Percentiles rank a stretch among this genome's conserved stretches.
phyloP scores from a whole-genome alignment of 177 flowering plant species.

The Vitis hybrid region DNA sequence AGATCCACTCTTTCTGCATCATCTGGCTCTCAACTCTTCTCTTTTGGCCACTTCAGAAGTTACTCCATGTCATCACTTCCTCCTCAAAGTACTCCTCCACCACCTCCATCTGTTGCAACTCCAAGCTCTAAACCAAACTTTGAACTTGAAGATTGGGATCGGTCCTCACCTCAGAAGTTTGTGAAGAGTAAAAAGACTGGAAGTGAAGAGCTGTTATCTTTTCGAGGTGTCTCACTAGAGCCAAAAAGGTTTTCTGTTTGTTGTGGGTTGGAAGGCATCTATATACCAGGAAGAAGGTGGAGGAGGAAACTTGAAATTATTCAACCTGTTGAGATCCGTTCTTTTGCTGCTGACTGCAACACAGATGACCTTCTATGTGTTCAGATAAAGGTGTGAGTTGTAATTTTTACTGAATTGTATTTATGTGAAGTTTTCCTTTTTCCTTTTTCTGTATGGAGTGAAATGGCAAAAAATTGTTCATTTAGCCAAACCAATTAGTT shows the following conservation, averaged over 20 bases:
- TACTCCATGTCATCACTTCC: constrained; percentile 96
- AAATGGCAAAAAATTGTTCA: too few relatives aligned
- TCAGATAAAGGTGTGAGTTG: constrained; percentile 73
- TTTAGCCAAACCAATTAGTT: too few relatives aligned
- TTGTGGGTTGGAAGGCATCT: constrained; percentile 94
- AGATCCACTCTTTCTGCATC: constrained; percentile 50
- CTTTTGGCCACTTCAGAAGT: constrained; percentile 87
- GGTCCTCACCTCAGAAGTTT: constrained; percentile 45
- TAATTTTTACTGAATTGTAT: constrained; percentile 5
- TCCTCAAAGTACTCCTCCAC: constrained; percentile 55
- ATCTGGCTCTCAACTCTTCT: constrained; percentile 79
- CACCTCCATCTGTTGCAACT: constrained; percentile 41
- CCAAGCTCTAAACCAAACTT: constrained; percentile 51
- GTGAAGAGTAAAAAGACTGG: constrained; percentile 48
- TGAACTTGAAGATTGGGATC: constrained; percentile 78
- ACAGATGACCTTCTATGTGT: constrained; percentile 94
- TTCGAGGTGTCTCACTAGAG: constrained; percentile 80
- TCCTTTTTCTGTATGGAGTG: too few relatives aligned
- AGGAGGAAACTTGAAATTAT: constrained; percentile 85
- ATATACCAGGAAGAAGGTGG: constrained; percentile 93
- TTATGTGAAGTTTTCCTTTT: neutral
- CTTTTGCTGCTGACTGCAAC: constrained; percentile 89
- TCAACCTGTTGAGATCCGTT: constrained; percentile 82
- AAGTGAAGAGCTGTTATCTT: constrained; percentile 66
- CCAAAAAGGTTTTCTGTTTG: constrained; percentile 88